Base-by-base conservation (phyloP, 179 eudicot species). In the Beta corolliflora region DNA sequence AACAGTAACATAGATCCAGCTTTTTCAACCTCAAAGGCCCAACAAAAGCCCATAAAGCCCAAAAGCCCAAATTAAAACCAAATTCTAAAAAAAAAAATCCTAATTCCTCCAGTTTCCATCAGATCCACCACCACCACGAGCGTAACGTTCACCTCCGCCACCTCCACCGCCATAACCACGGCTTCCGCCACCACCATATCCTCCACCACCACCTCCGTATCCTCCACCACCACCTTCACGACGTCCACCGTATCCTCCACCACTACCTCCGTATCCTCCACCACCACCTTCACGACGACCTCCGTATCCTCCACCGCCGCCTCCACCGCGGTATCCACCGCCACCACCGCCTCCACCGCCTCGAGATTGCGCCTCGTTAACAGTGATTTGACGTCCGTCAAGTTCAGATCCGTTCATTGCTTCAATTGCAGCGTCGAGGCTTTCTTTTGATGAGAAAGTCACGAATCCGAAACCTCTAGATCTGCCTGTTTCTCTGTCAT, bases 401-500 rank as follows among this genome's bases (percentile, higher is more conserved):
- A 94, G 95, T 0, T 85, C 74, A 86, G 89, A 1, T 25, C 97
- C 97, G 86, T 94, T 93, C 97, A 94, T 90, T 25, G 72, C 87
- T 8, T 86, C 91, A 19, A 94, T 94, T 0, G 98, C 97, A 1
- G 89, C 90, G 12, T 71, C 87, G 92, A 94, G 90, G 10, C 91
- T 72, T 13, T 91, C 87, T 81, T 93, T 94, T 5, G 70, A 81
- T 31, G 70, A 75, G 84, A 93, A 94, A 0, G 98, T 93, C 0
- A 94, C 98, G 80, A 94, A 94, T 7, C 98, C 98, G 41, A 93
- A 94, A 2, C 98, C 98, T 67, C 98, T 91, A 0, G 97, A 94
- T 83, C 98, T 88, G 19, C 97, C 97, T 0, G 97, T 95, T 66
- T 95, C 98, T 13, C 97, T 91, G 61, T 95, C 97, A 77, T 89